These are phyloP conservation scores for Aspergillus tubingensis DNA, from an alignment of 2,329 filamentous ascomycete species.

Conservation along the genomic window DNA sequence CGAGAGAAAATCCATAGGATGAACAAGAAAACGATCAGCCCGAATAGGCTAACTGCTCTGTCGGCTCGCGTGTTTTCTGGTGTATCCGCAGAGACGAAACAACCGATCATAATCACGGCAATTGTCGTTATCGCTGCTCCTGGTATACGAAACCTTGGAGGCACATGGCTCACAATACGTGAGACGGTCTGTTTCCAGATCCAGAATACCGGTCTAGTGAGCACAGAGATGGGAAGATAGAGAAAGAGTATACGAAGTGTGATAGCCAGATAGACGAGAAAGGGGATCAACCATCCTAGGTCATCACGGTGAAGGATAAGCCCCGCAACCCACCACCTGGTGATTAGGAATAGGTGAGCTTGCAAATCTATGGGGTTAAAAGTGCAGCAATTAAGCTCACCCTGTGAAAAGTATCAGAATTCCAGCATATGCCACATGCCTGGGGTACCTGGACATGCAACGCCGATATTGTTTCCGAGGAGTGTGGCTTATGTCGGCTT, in stretches of 20 bases:
- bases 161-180: conserved; percentile 62
- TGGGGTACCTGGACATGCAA: conserved; percentile 18
- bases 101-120: conserved; percentile 72
- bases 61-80: conserved; percentile 76
- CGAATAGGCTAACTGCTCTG: conserved; percentile 78
- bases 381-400: conserved; percentile 39
- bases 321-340: conserved; percentile 74
- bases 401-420: conserved; percentile 56
- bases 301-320: conserved; percentile 71
- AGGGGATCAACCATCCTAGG: conserved; percentile 80
- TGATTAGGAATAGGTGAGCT: conserved; percentile 16
- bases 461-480: conserved; percentile 32
- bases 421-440: conserved; percentile 48
- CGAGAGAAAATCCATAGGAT: conserved; percentile 70
- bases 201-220: conserved; percentile 67
- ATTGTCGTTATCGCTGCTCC: conserved; percentile 66
- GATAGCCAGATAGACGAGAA: conserved; percentile 76
- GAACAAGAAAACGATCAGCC: conserved; percentile 70
- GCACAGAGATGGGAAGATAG: conserved; percentile 67
- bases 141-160: conserved; percentile 65
- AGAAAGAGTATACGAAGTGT: conserved; percentile 73
- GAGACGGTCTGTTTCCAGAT: conserved; percentile 68
- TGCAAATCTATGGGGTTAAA: background rate
- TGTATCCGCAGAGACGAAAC: conserved; percentile 71
- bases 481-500: conserved; percentile 39